Conservation (phyloP, 2,329 filamentous ascomycete genomes). For the Xylariaceae sp. region DNA sequence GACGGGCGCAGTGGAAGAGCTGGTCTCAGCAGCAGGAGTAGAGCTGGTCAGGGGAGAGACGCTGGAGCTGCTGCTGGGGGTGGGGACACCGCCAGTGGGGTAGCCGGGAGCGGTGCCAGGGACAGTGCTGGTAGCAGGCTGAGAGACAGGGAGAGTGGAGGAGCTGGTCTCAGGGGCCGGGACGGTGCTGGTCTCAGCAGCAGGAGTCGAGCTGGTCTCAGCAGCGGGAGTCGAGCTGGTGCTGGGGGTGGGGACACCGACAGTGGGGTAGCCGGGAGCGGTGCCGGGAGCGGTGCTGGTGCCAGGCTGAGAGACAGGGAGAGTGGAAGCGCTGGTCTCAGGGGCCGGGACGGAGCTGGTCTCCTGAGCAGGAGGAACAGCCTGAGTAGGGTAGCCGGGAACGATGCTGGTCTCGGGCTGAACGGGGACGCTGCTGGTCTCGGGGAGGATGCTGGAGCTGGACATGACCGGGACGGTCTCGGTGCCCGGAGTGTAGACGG, state of each 20-base stretch:
- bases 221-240: not conserved
- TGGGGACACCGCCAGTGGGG: slow-evolving; percentile 2
- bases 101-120: not conserved
- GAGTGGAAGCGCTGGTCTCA: not conserved
- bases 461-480: not conserved
- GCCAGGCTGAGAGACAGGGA: not conserved
- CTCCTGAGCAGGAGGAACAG: no score
- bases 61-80: slow-evolving; percentile 1
- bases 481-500: not conserved
- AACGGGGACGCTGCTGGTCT: not conserved
- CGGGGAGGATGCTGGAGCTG: not conserved
- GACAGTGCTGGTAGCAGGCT: no score
- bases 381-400: no score
- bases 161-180: no score
- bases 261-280: not conserved
- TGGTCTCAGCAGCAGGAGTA: not conserved
- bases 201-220: not conserved
- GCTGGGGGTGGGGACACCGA: not conserved
- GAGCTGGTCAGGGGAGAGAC: no score
- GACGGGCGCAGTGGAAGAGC: not conserved
- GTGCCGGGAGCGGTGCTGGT: not conserved
- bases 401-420: not conserved
- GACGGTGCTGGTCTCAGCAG: no score
- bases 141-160: not conserved
- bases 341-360: not conserved